Conservation (phyloP, 1,284 basidiomycete species). For the Boletellus deceptivus region DNA sequence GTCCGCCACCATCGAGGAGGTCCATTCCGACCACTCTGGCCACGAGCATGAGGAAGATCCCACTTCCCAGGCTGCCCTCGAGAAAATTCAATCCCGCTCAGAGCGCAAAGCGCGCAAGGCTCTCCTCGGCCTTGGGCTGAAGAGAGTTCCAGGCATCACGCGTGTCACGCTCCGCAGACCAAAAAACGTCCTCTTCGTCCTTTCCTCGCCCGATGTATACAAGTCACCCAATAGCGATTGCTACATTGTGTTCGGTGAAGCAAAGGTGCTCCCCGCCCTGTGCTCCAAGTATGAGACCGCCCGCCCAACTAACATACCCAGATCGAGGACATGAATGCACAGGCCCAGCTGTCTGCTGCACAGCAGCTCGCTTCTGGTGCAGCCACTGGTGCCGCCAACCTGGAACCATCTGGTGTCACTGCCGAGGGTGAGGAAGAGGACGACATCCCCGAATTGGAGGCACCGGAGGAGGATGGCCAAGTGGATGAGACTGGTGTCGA, state of each 20-base stretch:
- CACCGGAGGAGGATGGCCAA: constrained; percentile 73
- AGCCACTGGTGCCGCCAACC: constrained; percentile 47
- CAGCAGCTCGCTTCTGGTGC: constrained; percentile 72
- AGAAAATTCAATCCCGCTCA: constrained; percentile 90
- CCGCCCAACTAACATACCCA: constrained; percentile 29
- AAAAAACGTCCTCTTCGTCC: constrained; percentile 94
- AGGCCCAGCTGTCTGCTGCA: constrained; percentile 80
- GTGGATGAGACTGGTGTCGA: constrained; percentile 84
- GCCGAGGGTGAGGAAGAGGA: constrained; percentile 69
- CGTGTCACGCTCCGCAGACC: constrained; percentile 93
- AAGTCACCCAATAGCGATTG: constrained; percentile 96
- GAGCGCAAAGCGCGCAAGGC: constrained; percentile 93
- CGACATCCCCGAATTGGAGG: constrained; percentile 81
- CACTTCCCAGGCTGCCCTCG: constrained; percentile 79
- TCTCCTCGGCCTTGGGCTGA: constrained; percentile 83
- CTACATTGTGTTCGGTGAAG: constrained; percentile 99
- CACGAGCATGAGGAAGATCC: constrained; percentile 76
- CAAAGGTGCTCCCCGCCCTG: constrained; percentile 58
- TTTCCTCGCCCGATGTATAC: constrained; percentile 94
- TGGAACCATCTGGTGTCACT: constrained; percentile 51
- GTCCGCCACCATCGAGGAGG: constrained; percentile 79
- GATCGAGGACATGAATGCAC: constrained; percentile 90
- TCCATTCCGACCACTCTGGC: constrained; percentile 73
- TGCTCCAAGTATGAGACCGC: constrained; percentile 1
- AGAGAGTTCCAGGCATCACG: constrained; percentile 90